Base-by-base conservation (phyloP, 2,329 filamentous ascomycete genomes). In the Coniochaeta sp. region DNA sequence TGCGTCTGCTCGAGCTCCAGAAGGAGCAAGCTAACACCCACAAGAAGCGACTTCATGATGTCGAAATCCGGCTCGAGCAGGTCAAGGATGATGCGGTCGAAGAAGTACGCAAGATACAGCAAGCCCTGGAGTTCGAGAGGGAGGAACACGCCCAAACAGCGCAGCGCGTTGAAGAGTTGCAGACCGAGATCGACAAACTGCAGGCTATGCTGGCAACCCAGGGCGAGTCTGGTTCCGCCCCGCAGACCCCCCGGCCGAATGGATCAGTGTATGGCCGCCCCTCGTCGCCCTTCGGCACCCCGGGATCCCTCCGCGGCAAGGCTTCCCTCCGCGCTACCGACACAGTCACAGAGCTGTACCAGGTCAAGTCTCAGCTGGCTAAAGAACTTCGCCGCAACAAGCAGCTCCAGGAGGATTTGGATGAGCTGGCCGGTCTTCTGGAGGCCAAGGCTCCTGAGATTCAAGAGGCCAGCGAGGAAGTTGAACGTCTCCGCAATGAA, bases 371-470 rank as follows among this genome's bases (percentile, higher is more conserved):
- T 51, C 81, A 88, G 60, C 76, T 96, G 30, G 83, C 85, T 3
- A 81, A 78, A 3, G 88, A 95, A 66, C 85, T 85, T 63, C 80
- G 87, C 53, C 82, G 84, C 20, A 90, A 82, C 59, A 82, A 87
- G 56, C 83, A 89, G 63, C 81, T 96, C 10, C 80, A 82, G 16
- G 79, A 83, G 32, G 83, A 92, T 42, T 74, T 97, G 42, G 89
- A 96, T 57, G 88, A 94, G 53, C 89, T 96, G 73, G 82, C 96
- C 53, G 79, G 84, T 32, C 86, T 91, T 53, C 71, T 97, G 32
- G 91, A 99, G 66, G 85, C 85, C 22, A 91, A 89, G 65, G 85
- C 86, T 24, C 94, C 94, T 0, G 91, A 96, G 62, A 82, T 96
- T 27, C 85, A 95, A 55, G 91, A 97, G 59, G 74, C 95, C 16